Evolutionary conservation across 2,329 filamentous ascomycete species (phyloP), one percentile per base, ranked within the genome.

Genomic region (Colletotrichum horii): DNA sequence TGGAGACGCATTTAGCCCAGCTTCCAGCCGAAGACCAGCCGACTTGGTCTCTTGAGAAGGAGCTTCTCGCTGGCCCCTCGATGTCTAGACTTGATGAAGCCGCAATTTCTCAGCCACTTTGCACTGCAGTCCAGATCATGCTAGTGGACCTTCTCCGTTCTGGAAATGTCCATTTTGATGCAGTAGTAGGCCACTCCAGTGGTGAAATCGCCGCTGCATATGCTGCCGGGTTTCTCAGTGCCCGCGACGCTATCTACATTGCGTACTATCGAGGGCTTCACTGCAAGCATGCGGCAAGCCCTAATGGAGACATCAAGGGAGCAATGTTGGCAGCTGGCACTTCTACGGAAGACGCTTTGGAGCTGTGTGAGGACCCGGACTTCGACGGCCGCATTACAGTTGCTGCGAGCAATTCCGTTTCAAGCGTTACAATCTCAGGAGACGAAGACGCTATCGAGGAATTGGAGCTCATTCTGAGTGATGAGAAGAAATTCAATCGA

Each of bases 191-290:
- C 3, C 88, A 90, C 77, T 89, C 87, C 0, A 87, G 85, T 0
- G 88, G 88, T 2, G 88, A 90, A 77, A 89, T 90, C 14, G 87
- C 80, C 1, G 87, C 88, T 0, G 89, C 87, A 0, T 90, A 89
- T 77, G 88, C 88, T 0, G 85, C 87, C 0, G 88, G 88, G 0
- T 81, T 84, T 24, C 67, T 91, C 1, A 68, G 60, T 11, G 34
- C 64, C 2, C 65, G 43, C 1, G 79, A 82, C 26, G 82, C 82
- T 4, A 80, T 83, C 8, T 48, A 75, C 1, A 77, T 82, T 6
- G 78, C 77, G 66, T 81, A 79, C 74, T 78, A 76, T 62, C 76
- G 80, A 22, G 80, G 79, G 8, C 19, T 76, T 1, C 60, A 75
- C 30, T 55, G 11, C 4, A 28, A 11, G 8, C 38, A 28, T 15